Conservation (phyloP, 257 asterid genomes). For the Euphrasia confusa region DNA sequence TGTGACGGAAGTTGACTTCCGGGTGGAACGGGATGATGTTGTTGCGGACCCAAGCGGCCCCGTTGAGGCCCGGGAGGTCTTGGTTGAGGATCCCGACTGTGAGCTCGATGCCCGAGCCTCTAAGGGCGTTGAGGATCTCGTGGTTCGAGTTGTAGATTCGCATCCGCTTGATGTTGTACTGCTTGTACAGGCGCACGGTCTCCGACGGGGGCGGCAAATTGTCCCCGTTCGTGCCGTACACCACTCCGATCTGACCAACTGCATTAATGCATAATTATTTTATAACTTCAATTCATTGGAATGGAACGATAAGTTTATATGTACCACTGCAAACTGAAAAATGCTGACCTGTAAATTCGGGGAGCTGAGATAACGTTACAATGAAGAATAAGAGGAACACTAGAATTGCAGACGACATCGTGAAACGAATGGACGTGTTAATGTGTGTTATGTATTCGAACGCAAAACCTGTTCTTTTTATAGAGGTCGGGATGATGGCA, state of each 20-base stretch:
- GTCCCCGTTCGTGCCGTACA: slow-evolving; percentile 29
- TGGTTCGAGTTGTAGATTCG: slow-evolving; percentile 33
- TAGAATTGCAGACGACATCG: no score
- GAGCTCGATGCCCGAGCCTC: slow-evolving; percentile 30
- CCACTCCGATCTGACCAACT: slow-evolving; percentile 35
- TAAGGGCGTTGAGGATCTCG: slow-evolving; percentile 25
- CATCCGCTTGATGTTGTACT: slow-evolving; percentile 29
- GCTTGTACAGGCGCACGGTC: slow-evolving; percentile 25
- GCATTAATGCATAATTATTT: background rate
- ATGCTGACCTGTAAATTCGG: no score
- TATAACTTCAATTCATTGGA: no score
- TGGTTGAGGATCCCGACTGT: slow-evolving; percentile 33
- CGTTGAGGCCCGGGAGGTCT: slow-evolving; percentile 27
- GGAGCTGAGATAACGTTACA: no score
- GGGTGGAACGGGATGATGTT: slow-evolving; percentile 34
- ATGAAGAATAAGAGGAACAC: no score
- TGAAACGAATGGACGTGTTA: no score
- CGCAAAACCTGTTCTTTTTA: no score
- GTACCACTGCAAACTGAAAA: no score
- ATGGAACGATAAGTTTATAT: no score
- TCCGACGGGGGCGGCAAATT: slow-evolving; percentile 26
- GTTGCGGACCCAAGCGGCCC: slow-evolving; percentile 47
- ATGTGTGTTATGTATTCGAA: no score
- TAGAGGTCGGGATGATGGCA: no score
- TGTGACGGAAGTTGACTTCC: slow-evolving; percentile 20